Evolutionary conservation across 2,329 filamentous ascomycete genomes (phyloP).

Genomic region (Calycina herbarum): DNA sequence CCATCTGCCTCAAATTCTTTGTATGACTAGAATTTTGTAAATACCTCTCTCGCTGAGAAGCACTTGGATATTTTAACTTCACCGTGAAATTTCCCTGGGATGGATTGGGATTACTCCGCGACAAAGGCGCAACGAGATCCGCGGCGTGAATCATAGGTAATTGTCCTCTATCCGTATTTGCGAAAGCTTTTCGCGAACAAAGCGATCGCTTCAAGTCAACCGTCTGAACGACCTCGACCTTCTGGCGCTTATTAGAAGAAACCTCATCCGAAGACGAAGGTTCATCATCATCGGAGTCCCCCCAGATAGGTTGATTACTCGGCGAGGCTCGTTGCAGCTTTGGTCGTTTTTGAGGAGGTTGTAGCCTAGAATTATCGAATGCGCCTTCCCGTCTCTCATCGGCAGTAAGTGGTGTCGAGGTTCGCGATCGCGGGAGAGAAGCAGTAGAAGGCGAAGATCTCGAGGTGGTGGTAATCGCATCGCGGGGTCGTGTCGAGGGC

Average conservation of each 20-base stretch:
- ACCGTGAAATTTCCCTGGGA: conserved; percentile 54
- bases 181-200: conserved; percentile 31
- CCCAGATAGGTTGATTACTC: conserved; percentile 21
- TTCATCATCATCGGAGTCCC: conserved; percentile 22
- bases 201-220: conserved; percentile 31
- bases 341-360: conserved; percentile 23
- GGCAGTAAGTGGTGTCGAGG: conserved; percentile 17
- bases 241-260: conserved; percentile 27
- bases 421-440: conserved; percentile 14
- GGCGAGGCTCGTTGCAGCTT: conserved; percentile 25
- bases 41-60: conserved; percentile 66
- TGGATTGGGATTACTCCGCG: conserved; percentile 51
- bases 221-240: conserved; percentile 12
- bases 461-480: neutral
- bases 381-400: neutral
- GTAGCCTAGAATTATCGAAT: conserved; percentile 10
- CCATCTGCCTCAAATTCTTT: neutral
- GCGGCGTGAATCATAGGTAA: conserved; percentile 56
- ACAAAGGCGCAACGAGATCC: conserved; percentile 54
- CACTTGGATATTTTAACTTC: conserved; percentile 81
- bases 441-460: conserved; percentile 12
- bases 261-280: conserved; percentile 9
- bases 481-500: conserved; percentile 8
- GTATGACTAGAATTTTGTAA: neutral
- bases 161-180: conserved; percentile 23